Percentiles rank a stretch among this genome's conserved stretches.
Evolutionary conservation across 805 yeast species (phyloP).

Genomic region (baker's yeast (Saccharomyces cerevisiae)): DNA sequence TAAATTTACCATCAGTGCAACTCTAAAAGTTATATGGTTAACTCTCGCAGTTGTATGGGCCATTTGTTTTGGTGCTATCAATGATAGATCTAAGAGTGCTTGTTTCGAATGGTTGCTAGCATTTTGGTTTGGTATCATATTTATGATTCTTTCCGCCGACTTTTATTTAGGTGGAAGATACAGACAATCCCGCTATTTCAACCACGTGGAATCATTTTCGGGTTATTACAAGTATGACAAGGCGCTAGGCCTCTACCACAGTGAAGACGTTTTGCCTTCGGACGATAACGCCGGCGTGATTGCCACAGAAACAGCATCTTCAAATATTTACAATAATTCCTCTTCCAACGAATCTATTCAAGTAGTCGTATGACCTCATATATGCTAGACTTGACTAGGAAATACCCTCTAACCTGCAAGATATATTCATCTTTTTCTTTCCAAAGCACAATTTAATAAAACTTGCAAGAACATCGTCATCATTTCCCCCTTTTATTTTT

Average conservation of each 20-base stretch:
- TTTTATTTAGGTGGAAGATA: conserved; percentile 52
- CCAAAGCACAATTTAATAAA: not conserved
- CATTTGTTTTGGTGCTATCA: conserved; percentile 49
- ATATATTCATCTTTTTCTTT: not conserved
- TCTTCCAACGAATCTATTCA: not conserved
- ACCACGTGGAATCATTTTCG: conserved; percentile 20
- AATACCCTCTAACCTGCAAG: not conserved
- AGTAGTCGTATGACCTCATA: not conserved
- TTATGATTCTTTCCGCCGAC: conserved; percentile 59
- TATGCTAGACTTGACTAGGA: not conserved
- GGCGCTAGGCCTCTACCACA: conserved; percentile 4
- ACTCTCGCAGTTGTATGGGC: conserved; percentile 59
- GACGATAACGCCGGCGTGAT: not conserved
- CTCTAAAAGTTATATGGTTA: conserved; percentile 58
- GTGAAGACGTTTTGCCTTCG: not conserved
- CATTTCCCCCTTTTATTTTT: not conserved
- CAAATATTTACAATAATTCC: not conserved
- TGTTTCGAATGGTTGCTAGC: conserved; percentile 79
- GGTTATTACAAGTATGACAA: conserved; percentile 25
- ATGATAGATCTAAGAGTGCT: conserved; percentile 45
- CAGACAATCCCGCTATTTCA: conserved; percentile 24
- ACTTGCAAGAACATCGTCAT: not conserved
- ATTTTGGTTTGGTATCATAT: conserved; percentile 73
- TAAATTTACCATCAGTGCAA: conserved; percentile 40
- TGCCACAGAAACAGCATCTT: not conserved